Evolutionary conservation across 352 stramenopile species (phyloP), one percentile per base, ranked within the genome.

Genomic region (Sclerospora graminicola): DNA sequence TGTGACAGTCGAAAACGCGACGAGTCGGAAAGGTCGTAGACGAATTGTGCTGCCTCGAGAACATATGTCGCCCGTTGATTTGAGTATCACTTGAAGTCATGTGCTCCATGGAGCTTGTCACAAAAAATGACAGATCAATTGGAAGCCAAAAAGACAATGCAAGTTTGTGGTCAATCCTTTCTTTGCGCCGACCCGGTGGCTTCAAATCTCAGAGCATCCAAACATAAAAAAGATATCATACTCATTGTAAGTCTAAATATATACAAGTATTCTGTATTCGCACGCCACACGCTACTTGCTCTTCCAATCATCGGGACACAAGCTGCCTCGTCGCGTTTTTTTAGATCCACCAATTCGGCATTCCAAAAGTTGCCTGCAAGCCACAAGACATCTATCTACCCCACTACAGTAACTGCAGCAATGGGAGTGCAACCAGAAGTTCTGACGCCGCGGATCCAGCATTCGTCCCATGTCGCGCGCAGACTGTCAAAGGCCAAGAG

Each of bases 301-400:
- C n/a, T n/a, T n/a, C n/a, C n/a, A n/a, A n/a, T n/a, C n/a, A n/a
- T n/a, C n/a, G n/a, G n/a, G n/a, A n/a, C n/a, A n/a, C n/a, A 26
- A 13, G 30, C 35, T 54, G 59, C 47, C 59, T 54, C 54, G 59
- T 68, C 59, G 48, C 59, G 38, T 62, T 64, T 68, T n/a, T 58
- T 60, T 30, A 29, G 47, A 39, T 43, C 36, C 13, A 19, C 11
- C 30, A 40, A 26, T 18, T 54, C 11, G 34, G 29, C 58, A 68
- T 64, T 68, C 49, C 42, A 18, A 28, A 57, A 64, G 13, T 56
- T 46, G 18, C 48, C 45, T 45, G 28, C 45, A 41, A 41, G 44
- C 34, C 15, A 11, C 6, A 53, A 16, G 26, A 24, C 29, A 44
- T 4, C 39, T n/a, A n/a, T n/a, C n/a, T n/a, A n/a, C n/a, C n/a